Base-by-base conservation (phyloP, 169 alveolate genomes). In the Cryptosporidium bovis region DNA sequence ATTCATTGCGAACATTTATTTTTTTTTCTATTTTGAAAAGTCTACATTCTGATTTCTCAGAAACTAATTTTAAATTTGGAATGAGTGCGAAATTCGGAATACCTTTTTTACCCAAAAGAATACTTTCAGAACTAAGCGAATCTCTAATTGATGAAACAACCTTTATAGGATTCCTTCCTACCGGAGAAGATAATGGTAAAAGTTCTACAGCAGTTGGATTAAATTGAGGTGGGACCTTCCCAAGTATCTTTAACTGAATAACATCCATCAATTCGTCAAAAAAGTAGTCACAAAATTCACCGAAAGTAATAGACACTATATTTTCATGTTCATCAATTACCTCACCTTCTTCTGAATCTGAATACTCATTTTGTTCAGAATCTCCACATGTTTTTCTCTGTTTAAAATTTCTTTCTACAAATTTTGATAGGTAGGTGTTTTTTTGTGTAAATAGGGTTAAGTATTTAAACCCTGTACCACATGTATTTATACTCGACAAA, bases 331-430 rank as follows among this genome's bases (percentile, higher is more conserved):
- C 87, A 20, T 62, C 36, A 13, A 77, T 4, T 20, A 77, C 64
- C 33, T 60, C 87, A 12, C 87, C 87, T 44, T 77, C 87, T 60
- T 77, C 87, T 18, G 87, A 77, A 24, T 77, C 71, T 16, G 77
- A 77, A 29, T 33, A 44, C 13, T 60, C 44, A 20, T n/a, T 34
- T 0, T 44, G 29, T 0, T 20, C 66, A 8, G 48, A 29, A 27
- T 44, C 34, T 34, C 18, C 40, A 18, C 10, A 13, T 15, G 8
- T 69, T 16, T 55, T 12, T 3, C 51, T 62, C 3, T 20, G 24
- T 34, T 56, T 34, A 40, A 40, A 40, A 56, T 36, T 27, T 62
- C 31, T 33, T 2, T 20, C 8, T n/a, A 77, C 7, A 62, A 40
- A 77, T 13, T 77, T 62, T 60, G 56, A 44, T 36, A 77, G 6